Evolutionary conservation across 1,284 basidiomycete genomes (phyloP).

Genomic region (Cryptococcus wingfieldii): DNA sequence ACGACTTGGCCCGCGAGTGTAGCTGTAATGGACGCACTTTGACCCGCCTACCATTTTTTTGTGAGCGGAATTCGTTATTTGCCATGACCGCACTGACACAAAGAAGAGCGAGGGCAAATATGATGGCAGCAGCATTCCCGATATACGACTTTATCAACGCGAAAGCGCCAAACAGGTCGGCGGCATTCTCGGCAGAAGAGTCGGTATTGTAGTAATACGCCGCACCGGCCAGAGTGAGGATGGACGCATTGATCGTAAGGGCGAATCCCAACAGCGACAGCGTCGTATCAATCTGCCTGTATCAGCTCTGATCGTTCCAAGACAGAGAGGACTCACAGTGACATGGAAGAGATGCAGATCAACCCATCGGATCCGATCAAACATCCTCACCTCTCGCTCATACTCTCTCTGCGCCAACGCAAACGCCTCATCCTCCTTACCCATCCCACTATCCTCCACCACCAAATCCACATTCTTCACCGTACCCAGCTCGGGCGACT

Average conservation of each 20-base stretch:
- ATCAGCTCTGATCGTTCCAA: neutral
- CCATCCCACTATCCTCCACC: neutral
- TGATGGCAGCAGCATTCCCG: constrained; percentile 65
- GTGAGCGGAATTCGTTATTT: neutral
- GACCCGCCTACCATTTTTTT: constrained; percentile 57
- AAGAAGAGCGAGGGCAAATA: constrained; percentile 82
- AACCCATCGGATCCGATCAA: constrained; percentile 63
- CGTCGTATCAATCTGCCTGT: constrained; percentile 41
- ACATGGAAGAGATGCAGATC: constrained; percentile 72
- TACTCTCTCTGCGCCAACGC: constrained; percentile 46
- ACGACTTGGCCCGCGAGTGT: constrained; percentile 90
- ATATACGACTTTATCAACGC: constrained; percentile 63
- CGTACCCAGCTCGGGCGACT: neutral
- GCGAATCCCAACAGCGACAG: constrained; percentile 68
- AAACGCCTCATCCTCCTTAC: constrained; percentile 18
- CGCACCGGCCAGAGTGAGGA: constrained; percentile 56
- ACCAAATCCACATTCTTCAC: neutral
- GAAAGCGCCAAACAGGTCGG: constrained; percentile 77
- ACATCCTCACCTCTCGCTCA: constrained; percentile 57
- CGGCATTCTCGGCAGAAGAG: constrained; percentile 50
- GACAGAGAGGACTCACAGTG: constrained; percentile 48
- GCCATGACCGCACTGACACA: constrained; percentile 45
- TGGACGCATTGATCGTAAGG: constrained; percentile 77
- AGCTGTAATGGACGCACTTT: constrained; percentile 88
- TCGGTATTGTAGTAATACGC: constrained; percentile 65